A percentile compares a stretch with the other conserved stretches of the same genome.
Evolutionary conservation across 352 stramenopile genomes (phyloP).

Genomic region (Globisporangium iwayamae): DNA sequence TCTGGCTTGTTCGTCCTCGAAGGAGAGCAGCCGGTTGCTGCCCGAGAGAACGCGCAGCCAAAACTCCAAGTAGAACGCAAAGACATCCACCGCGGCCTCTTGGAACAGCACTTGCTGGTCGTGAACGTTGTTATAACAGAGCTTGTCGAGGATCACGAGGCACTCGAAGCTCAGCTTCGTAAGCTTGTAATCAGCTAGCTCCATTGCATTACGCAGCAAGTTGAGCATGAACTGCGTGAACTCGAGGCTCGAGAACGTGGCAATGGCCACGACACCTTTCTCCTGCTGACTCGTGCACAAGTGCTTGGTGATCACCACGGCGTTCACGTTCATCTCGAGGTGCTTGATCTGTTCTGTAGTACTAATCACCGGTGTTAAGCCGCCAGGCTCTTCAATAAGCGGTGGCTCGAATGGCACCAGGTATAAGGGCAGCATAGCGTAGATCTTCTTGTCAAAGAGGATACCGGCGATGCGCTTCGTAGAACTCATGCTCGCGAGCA

Average conservation of each 20-base stretch:
- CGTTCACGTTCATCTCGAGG: slow-evolving; percentile 22
- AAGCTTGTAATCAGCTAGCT: neutral
- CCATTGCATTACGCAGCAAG: slow-evolving; percentile 27
- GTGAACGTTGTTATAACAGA: slow-evolving; percentile 23
- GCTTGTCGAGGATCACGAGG: slow-evolving; percentile 34
- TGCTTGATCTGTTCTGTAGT: neutral
- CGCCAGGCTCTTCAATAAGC: neutral
- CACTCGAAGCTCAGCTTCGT: slow-evolving; percentile 28
- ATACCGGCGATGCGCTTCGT: slow-evolving; percentile 47
- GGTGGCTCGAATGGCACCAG: slow-evolving; percentile 17
- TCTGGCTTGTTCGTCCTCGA: neutral
- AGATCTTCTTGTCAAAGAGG: slow-evolving; percentile 57
- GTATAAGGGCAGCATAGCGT: slow-evolving; percentile 38
- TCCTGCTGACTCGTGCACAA: slow-evolving; percentile 36
- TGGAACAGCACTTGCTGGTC: slow-evolving; percentile 45
- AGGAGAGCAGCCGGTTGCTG: neutral
- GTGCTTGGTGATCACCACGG: slow-evolving; percentile 18
- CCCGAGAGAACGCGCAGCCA: slow-evolving; percentile 22
- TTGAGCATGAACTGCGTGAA: slow-evolving; percentile 34
- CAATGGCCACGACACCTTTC: slow-evolving; percentile 20
- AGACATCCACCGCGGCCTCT: slow-evolving; percentile 35
- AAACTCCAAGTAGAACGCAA: slow-evolving; percentile 31
- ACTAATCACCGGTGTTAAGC: neutral
- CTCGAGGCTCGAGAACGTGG: slow-evolving; percentile 37
- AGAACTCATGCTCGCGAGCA: slow-evolving; percentile 35